Percentiles rank a stretch among this genome's conserved stretches.
Evolutionary conservation across 78 protist species (phyloP).

Genomic region (slime mould (Dictyostelium discoideum)): dicty_2.7 NC_007089.4:845001-845500

Average conservation of each 20-base stretch:
- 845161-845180: neutral
- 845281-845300: neutral
- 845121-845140: neutral
- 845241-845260: neutral
- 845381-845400: neutral
- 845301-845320: neutral
- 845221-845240: too few species aligned
- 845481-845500: neutral
- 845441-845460: constrained; percentile 27
- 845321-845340: neutral
- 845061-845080: neutral
- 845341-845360: too few species aligned
- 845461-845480: constrained; percentile 1
- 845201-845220: neutral
- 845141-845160: neutral
- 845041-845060: neutral
- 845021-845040: neutral
- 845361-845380: neutral
- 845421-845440: neutral
- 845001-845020: neutral
- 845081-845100: neutral
- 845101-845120: neutral
- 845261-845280: neutral
- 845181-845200: neutral
- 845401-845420: neutral